Evolutionary conservation across 2,329 filamentous ascomycete species (phyloP).

Genomic region (Alternaria brassicicola): DNA sequence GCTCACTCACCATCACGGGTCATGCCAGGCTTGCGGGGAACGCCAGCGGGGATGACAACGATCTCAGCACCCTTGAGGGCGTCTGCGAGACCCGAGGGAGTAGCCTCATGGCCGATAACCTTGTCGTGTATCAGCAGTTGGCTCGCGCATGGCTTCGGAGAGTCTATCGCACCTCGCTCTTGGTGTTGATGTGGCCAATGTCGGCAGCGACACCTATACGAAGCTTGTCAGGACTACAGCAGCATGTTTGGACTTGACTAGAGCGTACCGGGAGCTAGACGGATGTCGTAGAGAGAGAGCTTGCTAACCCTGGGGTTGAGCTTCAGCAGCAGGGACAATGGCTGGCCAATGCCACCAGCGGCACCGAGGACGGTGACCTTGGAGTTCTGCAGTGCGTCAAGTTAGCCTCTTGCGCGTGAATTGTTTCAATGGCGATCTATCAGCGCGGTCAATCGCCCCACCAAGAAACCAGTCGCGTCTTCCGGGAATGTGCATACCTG

Average conservation of each 20-base stretch:
- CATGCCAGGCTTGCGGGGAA: slow-evolving; percentile 99
- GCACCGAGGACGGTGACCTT: slow-evolving; percentile 98
- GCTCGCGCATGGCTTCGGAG: slow-evolving; percentile 5
- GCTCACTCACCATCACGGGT: slow-evolving; percentile 81
- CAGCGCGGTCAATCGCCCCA: slow-evolving; percentile 9
- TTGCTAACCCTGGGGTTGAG: slow-evolving; percentile 93
- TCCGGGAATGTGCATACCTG: slow-evolving; percentile 51
- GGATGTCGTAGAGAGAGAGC: slow-evolving; percentile 97
- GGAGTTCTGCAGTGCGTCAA: slow-evolving; percentile 69
- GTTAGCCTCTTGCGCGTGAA: slow-evolving; percentile 29
- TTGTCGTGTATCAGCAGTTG: slow-evolving; percentile 40
- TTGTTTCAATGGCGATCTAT: slow-evolving; percentile 18
- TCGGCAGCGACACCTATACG: slow-evolving; percentile 90
- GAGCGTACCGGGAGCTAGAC: slow-evolving; percentile 82
- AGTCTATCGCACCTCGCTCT: slow-evolving; percentile 67
- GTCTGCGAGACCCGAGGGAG: slow-evolving; percentile 73
- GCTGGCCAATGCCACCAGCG: slow-evolving; percentile 97
- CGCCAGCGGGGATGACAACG: slow-evolving; percentile 96
- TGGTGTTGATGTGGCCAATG: slow-evolving; percentile 98
- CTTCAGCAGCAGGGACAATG: slow-evolving; percentile 97
- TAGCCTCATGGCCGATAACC: slow-evolving; percentile 88
- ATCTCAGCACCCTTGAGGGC: slow-evolving; percentile 89
- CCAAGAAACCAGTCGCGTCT: slow-evolving; percentile 31
- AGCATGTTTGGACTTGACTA: not conserved
- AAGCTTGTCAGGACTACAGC: slow-evolving; percentile 25